Evolutionary conservation across 257 asterid species (phyloP).

Genomic region (Solanum ossicruentum): DNA sequence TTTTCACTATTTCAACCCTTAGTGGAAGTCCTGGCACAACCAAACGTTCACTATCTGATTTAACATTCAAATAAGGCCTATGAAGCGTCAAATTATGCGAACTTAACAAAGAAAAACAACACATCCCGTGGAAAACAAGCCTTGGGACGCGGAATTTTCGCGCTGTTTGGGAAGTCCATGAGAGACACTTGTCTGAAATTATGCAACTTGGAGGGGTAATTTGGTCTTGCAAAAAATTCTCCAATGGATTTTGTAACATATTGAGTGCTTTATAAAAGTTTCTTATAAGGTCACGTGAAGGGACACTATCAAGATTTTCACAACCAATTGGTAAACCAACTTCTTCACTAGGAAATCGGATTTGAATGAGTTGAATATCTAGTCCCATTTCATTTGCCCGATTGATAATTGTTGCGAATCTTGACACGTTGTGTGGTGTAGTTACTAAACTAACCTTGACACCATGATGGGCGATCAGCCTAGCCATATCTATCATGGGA

Average conservation of each 20-base stretch:
- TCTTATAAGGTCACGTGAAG: conserved; percentile 37
- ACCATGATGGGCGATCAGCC: conserved; percentile 29
- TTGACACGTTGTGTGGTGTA: conserved; percentile 46
- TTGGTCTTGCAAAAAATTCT: conserved; percentile 10
- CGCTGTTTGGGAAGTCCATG: conserved; percentile 55
- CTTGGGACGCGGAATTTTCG: conserved; percentile 38
- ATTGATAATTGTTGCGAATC: conserved; percentile 21
- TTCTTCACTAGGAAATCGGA: conserved; percentile 52
- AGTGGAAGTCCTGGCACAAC: conserved; percentile 52
- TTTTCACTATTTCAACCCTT: conserved; percentile 22
- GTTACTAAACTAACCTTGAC: conserved; percentile 37
- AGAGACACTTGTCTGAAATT: conserved; percentile 56
- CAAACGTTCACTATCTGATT: conserved; percentile 34
- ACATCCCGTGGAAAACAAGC: conserved; percentile 59
- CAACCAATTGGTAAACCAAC: conserved; percentile 59
- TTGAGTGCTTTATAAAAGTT: conserved; percentile 40
- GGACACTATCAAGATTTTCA: conserved; percentile 65
- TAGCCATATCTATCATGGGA: conserved; percentile 47
- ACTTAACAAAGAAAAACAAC: conserved; percentile 52
- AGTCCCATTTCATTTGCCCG: conserved; percentile 32
- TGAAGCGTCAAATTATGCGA: conserved; percentile 34
- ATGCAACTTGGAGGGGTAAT: conserved; percentile 56
- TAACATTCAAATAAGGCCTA: conserved; percentile 26
- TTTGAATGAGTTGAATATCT: conserved; percentile 21
- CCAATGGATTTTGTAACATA: conserved; percentile 34